phyloP scores from a whole-genome alignment of 106 monocot genomes.

The Cymbidium sinense region DNA sequence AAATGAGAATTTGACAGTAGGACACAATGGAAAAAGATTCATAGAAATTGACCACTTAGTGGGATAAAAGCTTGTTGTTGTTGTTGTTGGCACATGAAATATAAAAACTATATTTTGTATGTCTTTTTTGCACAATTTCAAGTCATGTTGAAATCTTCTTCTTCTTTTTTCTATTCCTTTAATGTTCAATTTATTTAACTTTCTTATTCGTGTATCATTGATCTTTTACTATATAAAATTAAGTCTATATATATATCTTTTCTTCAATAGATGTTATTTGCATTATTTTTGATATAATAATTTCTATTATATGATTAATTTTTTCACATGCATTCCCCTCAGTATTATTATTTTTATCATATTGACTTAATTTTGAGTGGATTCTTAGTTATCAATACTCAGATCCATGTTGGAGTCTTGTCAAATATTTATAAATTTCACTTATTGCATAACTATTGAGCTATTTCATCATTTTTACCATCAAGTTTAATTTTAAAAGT shows the following conservation, averaged over 20 bases:
- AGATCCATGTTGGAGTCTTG: neutral
- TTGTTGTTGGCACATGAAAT: neutral
- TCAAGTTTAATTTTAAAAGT: neutral
- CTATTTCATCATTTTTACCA: conserved; percentile 1
- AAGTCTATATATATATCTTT: neutral
- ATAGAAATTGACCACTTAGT: no score
- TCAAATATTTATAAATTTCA: neutral
- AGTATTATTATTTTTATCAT: neutral
- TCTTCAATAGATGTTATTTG: neutral
- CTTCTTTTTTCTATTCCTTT: neutral
- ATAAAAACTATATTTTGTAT: neutral
- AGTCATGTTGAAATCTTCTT: neutral
- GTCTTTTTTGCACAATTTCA: neutral
- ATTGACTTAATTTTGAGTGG: neutral
- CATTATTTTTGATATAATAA: neutral
- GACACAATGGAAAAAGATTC: no score
- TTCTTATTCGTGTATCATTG: neutral
- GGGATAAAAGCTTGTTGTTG: no score
- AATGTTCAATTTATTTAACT: neutral
- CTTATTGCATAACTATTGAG: neutral
- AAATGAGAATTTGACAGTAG: no score
- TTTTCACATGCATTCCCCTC: neutral
- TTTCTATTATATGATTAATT: neutral
- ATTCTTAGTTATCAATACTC: neutral
- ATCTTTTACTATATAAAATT: neutral